Evolutionary conservation across 1,284 basidiomycete genomes (phyloP).

Genomic region (Boletellus deceptivus): DNA sequence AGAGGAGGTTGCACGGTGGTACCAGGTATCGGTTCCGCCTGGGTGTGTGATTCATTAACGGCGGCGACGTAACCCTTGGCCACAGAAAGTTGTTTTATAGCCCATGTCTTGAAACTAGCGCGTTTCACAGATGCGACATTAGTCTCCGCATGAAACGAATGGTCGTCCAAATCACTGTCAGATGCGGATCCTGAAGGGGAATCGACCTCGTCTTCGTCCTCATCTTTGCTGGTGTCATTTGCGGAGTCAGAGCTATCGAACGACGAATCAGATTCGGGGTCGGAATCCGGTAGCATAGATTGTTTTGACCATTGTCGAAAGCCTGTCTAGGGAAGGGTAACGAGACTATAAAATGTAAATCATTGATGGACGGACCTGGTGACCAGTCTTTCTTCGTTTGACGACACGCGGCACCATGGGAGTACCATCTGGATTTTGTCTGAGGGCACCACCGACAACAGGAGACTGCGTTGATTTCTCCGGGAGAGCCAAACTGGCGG

Average conservation of each 20-base stretch:
- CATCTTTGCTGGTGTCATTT: conserved; percentile 46
- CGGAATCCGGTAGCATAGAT: conserved; percentile 15
- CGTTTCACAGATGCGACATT: conserved; percentile 32
- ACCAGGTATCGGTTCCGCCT: conserved; percentile 5
- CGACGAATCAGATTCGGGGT: conserved; percentile 54
- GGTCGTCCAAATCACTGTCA: conserved; percentile 8
- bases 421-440: conserved; percentile 58
- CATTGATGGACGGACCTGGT: conserved; percentile 39
- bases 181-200: conserved; percentile 7
- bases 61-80: conserved; percentile 49
- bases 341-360: conserved; percentile 3
- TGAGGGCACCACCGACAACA: conserved; percentile 57
- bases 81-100: conserved; percentile 65
- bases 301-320: conserved; percentile 44
- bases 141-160: conserved; percentile 7
- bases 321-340: conserved; percentile 26
- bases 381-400: conserved; percentile 38
- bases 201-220: conserved; percentile 21
- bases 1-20: conserved; percentile 31
- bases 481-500: conserved; percentile 7
- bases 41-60: conserved; percentile 9
- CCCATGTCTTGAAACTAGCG: conserved; percentile 83
- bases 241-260: conserved; percentile 78
- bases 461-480: conserved; percentile 14
- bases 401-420: conserved; percentile 46